Conservation (phyloP, 495 filamentous ascomycete genomes). For the Neurospora intermedia region DNA sequence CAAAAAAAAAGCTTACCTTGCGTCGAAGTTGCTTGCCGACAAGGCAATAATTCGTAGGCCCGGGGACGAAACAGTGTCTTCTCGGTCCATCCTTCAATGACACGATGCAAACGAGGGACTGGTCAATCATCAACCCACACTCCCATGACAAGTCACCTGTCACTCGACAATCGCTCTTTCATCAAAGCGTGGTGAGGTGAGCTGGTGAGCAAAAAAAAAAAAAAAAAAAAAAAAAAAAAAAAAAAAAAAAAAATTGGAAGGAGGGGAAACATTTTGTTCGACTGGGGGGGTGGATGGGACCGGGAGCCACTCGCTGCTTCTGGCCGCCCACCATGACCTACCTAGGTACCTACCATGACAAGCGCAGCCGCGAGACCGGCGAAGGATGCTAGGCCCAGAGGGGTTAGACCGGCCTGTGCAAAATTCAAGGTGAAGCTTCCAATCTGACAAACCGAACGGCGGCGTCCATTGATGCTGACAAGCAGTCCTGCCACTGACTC, state of each 20-base stretch:
- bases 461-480: background rate
- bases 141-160: background rate
- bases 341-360: background rate
- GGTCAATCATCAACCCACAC: background rate
- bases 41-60: no score
- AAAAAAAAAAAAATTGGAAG: background rate
- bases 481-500: background rate
- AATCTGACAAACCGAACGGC: background rate
- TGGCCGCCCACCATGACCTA: background rate
- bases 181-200: background rate
- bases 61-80: no score
- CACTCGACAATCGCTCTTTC: background rate
- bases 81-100: no score
- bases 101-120: background rate
- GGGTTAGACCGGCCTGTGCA: background rate
- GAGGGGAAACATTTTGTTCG: background rate
- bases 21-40: no score
- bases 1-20: no score
- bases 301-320: background rate
- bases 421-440: background rate
- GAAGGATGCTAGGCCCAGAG: background rate
- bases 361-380: background rate
- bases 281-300: background rate
- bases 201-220: background rate
- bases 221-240: background rate